phyloP scores from a whole-genome alignment of 305 asterid genomes.

The Solanum hybrid region DNA sequence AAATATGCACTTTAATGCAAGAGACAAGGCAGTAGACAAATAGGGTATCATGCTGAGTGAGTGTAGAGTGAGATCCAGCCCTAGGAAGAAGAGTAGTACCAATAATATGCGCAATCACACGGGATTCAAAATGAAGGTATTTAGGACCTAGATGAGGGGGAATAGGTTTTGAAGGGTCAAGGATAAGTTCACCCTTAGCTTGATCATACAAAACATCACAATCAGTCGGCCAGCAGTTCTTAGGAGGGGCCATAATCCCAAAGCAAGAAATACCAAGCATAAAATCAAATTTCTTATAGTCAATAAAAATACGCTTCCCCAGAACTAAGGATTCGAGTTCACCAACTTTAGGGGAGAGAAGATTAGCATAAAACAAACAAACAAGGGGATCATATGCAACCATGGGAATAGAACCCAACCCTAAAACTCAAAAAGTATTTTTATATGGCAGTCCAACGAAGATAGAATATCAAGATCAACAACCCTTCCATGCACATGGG shows the following conservation, averaged over 20 bases:
- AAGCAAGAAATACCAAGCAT: background rate
- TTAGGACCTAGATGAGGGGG: background rate
- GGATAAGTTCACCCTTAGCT: background rate
- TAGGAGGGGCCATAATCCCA: background rate
- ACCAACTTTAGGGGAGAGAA: background rate
- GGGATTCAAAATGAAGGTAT: background rate
- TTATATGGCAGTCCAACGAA: background rate
- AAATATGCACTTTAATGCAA: too few relatives aligned
- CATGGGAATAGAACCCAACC: background rate
- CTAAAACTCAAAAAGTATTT: background rate
- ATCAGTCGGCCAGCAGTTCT: background rate
- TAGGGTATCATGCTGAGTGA: background rate
- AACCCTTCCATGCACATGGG: background rate
- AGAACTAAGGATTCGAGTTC: background rate
- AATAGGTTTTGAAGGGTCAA: background rate
- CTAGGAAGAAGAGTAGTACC: background rate
- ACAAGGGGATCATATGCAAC: background rate
- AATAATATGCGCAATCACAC: too few relatives aligned
- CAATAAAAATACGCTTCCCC: background rate
- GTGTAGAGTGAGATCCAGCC: background rate
- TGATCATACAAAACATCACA: background rate
- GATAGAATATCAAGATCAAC: background rate
- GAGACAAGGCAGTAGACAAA: background rate
- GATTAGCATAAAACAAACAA: background rate
- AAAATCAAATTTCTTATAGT: background rate